Evolutionary conservation across 1,284 basidiomycete species (phyloP).

Genomic region (Moesziomyces sp.): DNA sequence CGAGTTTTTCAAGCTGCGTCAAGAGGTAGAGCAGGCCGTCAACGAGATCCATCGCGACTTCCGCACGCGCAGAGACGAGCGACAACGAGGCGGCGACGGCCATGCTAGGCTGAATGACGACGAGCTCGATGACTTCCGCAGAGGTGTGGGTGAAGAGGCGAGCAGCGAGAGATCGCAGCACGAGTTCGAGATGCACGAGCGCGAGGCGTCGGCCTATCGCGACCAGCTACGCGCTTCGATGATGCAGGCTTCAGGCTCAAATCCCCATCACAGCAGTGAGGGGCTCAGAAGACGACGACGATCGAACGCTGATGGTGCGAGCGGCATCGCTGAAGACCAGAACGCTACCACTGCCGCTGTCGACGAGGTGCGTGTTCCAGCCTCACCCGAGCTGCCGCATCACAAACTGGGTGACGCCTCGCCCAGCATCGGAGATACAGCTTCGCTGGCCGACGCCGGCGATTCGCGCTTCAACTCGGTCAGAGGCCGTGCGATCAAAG

Average conservation of each 20-base stretch:
- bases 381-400: conserved; percentile 34
- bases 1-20: conserved; percentile 40
- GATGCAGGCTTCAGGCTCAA: conserved; percentile 6
- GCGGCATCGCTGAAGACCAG: not conserved
- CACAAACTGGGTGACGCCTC: conserved; percentile 25
- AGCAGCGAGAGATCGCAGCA: conserved; percentile 35
- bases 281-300: not conserved
- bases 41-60: conserved; percentile 34
- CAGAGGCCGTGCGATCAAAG: not conserved
- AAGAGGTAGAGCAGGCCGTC: conserved; percentile 41
- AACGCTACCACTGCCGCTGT: conserved; percentile 4
- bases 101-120: conserved; percentile 33
- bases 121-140: conserved; percentile 43
- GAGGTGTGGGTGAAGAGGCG: conserved; percentile 35
- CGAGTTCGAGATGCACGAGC: conserved; percentile 54
- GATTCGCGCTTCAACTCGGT: conserved; percentile 13
- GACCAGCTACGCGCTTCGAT: conserved; percentile 31
- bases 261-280: not conserved
- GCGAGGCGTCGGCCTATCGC: conserved; percentile 34
- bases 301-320: conserved; percentile 4
- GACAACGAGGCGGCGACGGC: conserved; percentile 2
- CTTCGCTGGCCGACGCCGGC: conserved; percentile 3
- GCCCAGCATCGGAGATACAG: conserved; percentile 9
- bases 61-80: conserved; percentile 13
- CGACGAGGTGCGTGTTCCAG: conserved; percentile 8